Evolutionary conservation across 140 eudicot genomes (phyloP).

Genomic region (Bidens hawaiensis): DNA sequence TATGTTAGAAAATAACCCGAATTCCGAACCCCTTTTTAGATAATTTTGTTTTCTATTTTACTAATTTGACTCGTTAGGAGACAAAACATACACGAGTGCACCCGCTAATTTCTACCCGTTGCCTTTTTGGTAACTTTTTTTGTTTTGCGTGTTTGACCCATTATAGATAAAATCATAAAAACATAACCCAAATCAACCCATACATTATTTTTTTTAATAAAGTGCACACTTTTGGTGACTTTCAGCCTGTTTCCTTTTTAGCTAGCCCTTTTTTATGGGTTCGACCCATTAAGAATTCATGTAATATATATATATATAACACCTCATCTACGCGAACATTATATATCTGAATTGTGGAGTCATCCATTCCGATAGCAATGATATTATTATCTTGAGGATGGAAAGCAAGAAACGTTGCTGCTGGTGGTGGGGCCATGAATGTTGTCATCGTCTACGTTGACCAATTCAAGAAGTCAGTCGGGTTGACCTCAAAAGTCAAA

Average conservation of each 20-base stretch:
- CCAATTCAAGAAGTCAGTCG: conserved; percentile 12
- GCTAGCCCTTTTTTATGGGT: not conserved
- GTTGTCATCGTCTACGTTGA: conserved; percentile 82
- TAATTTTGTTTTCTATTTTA: too few species aligned
- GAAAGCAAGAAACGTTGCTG: conserved; percentile 93
- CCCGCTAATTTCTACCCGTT: too few species aligned
- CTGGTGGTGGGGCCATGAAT: conserved; percentile 98
- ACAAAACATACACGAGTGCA: too few species aligned
- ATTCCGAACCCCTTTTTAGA: too few species aligned
- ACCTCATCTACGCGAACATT: conserved; percentile 98
- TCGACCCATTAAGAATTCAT: not conserved
- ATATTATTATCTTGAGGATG: conserved; percentile 96
- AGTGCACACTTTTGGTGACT: not conserved
- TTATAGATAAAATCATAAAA: not conserved
- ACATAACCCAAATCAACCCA: not conserved
- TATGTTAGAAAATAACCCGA: too few species aligned
- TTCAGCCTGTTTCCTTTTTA: not conserved
- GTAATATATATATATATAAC: too few species aligned
- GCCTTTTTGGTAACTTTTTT: too few species aligned
- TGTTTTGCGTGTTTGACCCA: not conserved
- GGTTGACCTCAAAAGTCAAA: not conserved
- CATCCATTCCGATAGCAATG: conserved; percentile 97
- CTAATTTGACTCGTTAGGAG: too few species aligned
- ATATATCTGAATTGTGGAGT: conserved; percentile 81
- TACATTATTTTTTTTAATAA: not conserved